Base-by-base conservation (phyloP, 371 early-diverging fungal genomes). In the Basidiobolus meristosporus region DNA sequence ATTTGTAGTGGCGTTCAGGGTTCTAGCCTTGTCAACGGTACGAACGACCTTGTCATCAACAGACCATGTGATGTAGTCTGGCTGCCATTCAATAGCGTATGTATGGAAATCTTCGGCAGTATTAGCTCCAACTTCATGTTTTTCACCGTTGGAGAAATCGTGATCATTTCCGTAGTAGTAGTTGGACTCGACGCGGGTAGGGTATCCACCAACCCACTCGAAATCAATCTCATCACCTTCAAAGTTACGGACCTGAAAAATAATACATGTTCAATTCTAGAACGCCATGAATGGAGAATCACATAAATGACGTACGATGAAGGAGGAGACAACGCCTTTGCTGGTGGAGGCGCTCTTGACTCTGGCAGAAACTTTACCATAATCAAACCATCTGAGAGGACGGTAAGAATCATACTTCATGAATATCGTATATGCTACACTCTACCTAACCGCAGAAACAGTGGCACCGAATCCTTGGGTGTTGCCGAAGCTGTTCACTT, bases 191-290 rank as follows among this genome's bases (percentile, higher is more conserved):
- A 65, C 70, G 15, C 54, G 55, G 23, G 40, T 47, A 7, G 50
- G 52, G 44, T 65, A 46, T 15, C 48, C 50, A 12, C 78, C 77
- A 16, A 70, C 67, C 59, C 66, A 70, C 51, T 79, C 78, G 48
- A 62, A 79, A 48, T 77, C 79, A 32, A 79, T 70, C 46, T 77
- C 78, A 44, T 77, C 82, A 10, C 67, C 70, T 36, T 56, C 33
- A 39, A 39, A 20, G 37, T 45, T 42, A 43, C 12, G n/a, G 37
- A 21, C 3, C 52, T 52, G 31, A n/a, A n/a, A n/a, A n/a, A n/a
- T n/a, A n/a, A n/a, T n/a, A n/a, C n/a, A n/a, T n/a, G n/a, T n/a
- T n/a, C n/a, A n/a, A n/a, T n/a, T n/a, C n/a, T n/a, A n/a, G n/a
- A n/a, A n/a, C n/a, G n/a, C n/a, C n/a, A n/a, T n/a, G n/a, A n/a